These are phyloP conservation scores for Saccharum spontaneum DNA, from an alignment of 176 grass and related monocot genomes.

Conservation along the genomic window DNA sequence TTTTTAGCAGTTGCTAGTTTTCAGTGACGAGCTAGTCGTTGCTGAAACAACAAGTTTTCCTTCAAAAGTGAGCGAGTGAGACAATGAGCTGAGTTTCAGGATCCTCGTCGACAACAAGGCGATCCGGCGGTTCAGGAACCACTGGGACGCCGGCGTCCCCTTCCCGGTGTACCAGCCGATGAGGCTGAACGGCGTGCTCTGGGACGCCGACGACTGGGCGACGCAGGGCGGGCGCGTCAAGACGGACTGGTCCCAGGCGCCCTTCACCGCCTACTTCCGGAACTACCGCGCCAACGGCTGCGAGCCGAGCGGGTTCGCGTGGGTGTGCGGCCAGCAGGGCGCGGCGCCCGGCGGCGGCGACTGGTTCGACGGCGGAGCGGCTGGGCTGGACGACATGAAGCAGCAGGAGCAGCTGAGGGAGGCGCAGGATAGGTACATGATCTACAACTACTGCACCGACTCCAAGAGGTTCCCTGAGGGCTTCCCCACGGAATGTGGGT, in stretches of 20 bases:
- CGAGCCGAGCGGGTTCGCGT: conserved; percentile 4
- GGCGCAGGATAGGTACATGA: conserved; percentile 40
- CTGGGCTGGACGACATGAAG: conserved; percentile 14
- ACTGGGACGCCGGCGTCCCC: conserved; percentile 39
- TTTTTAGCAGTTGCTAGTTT: not conserved
- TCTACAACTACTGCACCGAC: conserved; percentile 57
- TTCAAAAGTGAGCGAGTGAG: not conserved
- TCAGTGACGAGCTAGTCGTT: not conserved
- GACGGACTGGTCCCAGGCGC: conserved; percentile 58
- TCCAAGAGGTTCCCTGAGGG: conserved; percentile 41
- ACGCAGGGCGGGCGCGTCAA: conserved; percentile 49
- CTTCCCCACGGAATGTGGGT: conserved; percentile 43
- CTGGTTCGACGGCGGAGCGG: conserved; percentile 26
- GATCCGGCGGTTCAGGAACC: conserved; percentile 56
- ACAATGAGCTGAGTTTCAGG: not conserved
- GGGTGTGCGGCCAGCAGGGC: conserved; percentile 34
- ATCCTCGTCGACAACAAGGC: conserved; percentile 48
- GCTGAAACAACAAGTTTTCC: not conserved
- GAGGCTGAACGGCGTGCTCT: conserved; percentile 40
- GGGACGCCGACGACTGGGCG: conserved; percentile 52
- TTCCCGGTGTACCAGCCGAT: conserved; percentile 54
- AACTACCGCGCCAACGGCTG: conserved; percentile 43
- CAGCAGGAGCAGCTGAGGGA: conserved; percentile 37
- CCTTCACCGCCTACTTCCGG: conserved; percentile 46
- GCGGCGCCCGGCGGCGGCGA: not conserved